A percentile compares a stretch with the other conserved stretches of the same genome.
Evolutionary conservation across 768 basidiomycete species (phyloP).

Genomic region (Pulveroboletus frians): DNA sequence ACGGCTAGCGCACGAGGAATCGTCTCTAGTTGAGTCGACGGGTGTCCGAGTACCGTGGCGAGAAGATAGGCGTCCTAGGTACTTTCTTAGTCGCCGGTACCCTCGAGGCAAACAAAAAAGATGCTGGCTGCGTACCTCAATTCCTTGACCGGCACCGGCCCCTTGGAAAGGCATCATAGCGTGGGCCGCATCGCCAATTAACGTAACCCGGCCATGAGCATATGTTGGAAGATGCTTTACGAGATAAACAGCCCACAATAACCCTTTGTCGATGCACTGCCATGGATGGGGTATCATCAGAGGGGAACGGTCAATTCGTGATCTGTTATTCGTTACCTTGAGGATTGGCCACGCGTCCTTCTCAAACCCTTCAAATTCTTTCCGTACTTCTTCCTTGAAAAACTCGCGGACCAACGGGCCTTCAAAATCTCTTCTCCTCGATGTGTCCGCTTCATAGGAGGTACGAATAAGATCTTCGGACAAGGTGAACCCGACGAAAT

Average conservation of each 20-base stretch:
- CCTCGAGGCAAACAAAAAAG: too few species aligned
- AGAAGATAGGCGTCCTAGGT: conserved; percentile 35
- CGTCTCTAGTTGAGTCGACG: conserved; percentile 28
- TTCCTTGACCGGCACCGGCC: conserved; percentile 39
- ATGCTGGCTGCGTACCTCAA: conserved; percentile 34
- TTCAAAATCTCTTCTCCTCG: conserved; percentile 12
- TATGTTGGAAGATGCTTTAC: conserved; percentile 48
- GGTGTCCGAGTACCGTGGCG: conserved; percentile 41
- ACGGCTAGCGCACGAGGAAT: conserved; percentile 39
- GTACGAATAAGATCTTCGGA: conserved; percentile 50
- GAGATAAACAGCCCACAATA: conserved; percentile 62
- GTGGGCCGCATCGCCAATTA: conserved; percentile 42
- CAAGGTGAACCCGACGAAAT: conserved; percentile 58
- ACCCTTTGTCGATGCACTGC: conserved; percentile 49
- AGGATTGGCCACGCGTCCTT: conserved; percentile 54
- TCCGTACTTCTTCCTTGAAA: conserved; percentile 41
- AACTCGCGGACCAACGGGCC: conserved; percentile 47
- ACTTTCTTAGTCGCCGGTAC: neutral
- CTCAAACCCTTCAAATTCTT: conserved; percentile 50
- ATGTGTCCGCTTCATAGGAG: conserved; percentile 24
- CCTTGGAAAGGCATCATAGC: conserved; percentile 42
- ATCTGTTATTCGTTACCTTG: conserved; percentile 35
- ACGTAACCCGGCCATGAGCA: conserved; percentile 47
- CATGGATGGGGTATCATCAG: neutral
- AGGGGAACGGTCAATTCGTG: neutral